Base-by-base conservation (phyloP, 345 rosid species). In the Syzygium aromaticum region DNA sequence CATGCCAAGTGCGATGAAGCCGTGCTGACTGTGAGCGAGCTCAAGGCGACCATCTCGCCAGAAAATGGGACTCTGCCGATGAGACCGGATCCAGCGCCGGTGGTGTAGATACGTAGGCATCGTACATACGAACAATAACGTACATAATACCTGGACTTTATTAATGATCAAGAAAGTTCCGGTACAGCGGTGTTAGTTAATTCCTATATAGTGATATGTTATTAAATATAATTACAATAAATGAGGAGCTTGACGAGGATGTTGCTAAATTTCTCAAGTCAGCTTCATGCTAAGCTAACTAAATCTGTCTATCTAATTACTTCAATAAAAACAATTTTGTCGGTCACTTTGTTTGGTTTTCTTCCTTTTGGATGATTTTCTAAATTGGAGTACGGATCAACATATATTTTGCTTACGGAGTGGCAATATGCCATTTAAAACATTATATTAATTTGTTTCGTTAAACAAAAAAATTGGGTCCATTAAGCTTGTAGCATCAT, bases 1-100 rank as follows among this genome's bases (percentile, higher is more conserved):
- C 80, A 73, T 17, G 46, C 19, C 46, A 21, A 73, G 25, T 73
- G 80, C 12, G 13, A 19, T 10, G 49, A 38, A 22, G 80, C 38
- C 5, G 49, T 38, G 80, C 80, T 73, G 49, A 73, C 14, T 19
- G 49, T 33, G 49, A 73, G 27, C 21, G 7, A 11, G 25, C 80
- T 33, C 49, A 92, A 92, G 22, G 43, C 91, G 6, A 73, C 87
- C 28, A 57, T 80, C 40, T 85, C 87, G 30, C 89, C 49, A 38
- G 80, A 73, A 77, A 73, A 46, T n/a, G 59, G 52, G 56, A 78
- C 52, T 43, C 8, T 11, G 12, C 85, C 73, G 40, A 43, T 28
- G 10, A 51, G 73, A 46, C 46, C 30, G 25, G 80, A 28, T 27
- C 51, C 40, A 33, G 86, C 54, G 61, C 64, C 63, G 13, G 49